phyloP scores from a whole-genome alignment of 2,329 filamentous ascomycete species.

The Bimuria novae-zelandiae region DNA sequence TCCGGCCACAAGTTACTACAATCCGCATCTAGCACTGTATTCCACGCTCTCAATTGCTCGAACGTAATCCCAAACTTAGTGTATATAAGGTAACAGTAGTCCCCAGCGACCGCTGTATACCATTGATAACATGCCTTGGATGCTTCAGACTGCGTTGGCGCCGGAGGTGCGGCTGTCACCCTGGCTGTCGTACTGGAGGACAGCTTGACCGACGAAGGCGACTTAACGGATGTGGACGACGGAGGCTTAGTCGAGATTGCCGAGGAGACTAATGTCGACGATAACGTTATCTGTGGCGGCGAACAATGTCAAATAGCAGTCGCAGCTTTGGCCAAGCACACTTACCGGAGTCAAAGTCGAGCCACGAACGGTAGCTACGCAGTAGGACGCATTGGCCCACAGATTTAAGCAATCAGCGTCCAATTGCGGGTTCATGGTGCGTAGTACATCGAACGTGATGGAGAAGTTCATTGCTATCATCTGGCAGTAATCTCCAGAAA shows the following conservation, averaged over 20 bases:
- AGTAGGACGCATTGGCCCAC: constrained; percentile 8
- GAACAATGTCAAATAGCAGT: background rate
- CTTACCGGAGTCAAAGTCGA: constrained; percentile 2
- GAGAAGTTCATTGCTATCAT: constrained; percentile 7
- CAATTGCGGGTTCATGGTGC: constrained; percentile 1
- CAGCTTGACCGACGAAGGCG: constrained; percentile 1
- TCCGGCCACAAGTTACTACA: constrained; percentile 1
- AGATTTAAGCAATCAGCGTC: constrained; percentile 5
- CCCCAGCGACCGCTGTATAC: background rate
- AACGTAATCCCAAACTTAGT: constrained; percentile 4
- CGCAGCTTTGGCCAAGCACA: constrained; percentile 1
- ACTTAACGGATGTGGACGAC: background rate
- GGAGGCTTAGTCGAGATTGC: constrained; percentile 2
- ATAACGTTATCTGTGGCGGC: background rate
- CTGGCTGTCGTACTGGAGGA: constrained; percentile 5
- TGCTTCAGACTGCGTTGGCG: constrained; percentile 6
- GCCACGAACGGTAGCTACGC: constrained; percentile 6
- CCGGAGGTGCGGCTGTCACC: constrained; percentile 2
- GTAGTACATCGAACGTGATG: constrained; percentile 3
- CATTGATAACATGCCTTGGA: constrained; percentile 3
- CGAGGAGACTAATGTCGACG: background rate
- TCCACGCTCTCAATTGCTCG: background rate
- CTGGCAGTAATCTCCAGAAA: constrained; percentile 3
- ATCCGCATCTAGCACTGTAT: background rate
- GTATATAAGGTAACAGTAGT: constrained; percentile 1